Conservation (phyloP, 1,284 basidiomycete genomes). For the Blastosporella zonata region DNA sequence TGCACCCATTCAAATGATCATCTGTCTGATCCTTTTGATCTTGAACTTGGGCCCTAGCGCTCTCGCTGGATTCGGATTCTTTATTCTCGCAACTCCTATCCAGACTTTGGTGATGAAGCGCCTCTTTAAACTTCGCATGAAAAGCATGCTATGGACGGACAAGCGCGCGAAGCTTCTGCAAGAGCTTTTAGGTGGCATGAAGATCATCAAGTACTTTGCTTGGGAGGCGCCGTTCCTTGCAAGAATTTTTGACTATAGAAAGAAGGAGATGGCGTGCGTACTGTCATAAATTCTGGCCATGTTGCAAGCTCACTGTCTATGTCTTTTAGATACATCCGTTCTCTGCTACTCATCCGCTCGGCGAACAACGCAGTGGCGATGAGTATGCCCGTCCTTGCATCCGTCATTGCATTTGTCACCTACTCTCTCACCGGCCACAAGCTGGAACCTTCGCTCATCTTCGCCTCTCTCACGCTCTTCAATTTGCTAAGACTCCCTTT, state of each 20-base stretch:
- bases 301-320: neutral
- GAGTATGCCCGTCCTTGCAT: conserved; percentile 77
- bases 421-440: conserved; percentile 71
- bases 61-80: conserved; percentile 81
- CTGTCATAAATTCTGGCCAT: neutral
- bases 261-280: conserved; percentile 66
- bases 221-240: conserved; percentile 76
- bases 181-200: conserved; percentile 83
- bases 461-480: conserved; percentile 83
- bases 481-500: conserved; percentile 72
- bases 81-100: conserved; percentile 56
- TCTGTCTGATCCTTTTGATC: conserved; percentile 69
- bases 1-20: conserved; percentile 68
- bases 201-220: conserved; percentile 88
- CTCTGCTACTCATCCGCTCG: conserved; percentile 70
- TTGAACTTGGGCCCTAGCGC: conserved; percentile 77
- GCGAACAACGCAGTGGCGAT: conserved; percentile 68
- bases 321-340: conserved; percentile 60
- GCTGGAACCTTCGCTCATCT: conserved; percentile 70
- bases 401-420: conserved; percentile 83
- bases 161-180: conserved; percentile 81
- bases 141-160: conserved; percentile 91
- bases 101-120: conserved; percentile 76
- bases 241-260: conserved; percentile 69
- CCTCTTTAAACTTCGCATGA: conserved; percentile 69